phyloP scores from a whole-genome alignment of 2,329 filamentous ascomycete genomes.

The Aspergillus proliferans region DNA sequence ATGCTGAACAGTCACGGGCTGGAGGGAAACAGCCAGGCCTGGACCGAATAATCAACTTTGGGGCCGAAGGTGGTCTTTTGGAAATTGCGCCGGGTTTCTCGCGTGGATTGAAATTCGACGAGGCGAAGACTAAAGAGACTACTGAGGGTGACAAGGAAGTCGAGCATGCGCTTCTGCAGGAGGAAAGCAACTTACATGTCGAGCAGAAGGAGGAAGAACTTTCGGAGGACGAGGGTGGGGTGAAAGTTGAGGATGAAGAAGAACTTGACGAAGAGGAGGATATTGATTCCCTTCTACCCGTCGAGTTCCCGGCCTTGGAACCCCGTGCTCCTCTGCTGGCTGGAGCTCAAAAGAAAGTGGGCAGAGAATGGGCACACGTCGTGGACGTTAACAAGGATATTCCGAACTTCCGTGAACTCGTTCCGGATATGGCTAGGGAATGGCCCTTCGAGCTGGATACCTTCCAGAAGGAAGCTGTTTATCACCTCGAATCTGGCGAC shows the following conservation, averaged over 20 bases:
- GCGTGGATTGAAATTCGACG: slow-evolving; percentile 67
- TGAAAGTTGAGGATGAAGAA: slow-evolving; percentile 20
- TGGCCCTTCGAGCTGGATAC: slow-evolving; percentile 98
- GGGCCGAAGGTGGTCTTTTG: slow-evolving; percentile 68
- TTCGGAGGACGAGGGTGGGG: slow-evolving; percentile 26
- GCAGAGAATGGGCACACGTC: slow-evolving; percentile 95
- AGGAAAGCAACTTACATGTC: slow-evolving; percentile 37
- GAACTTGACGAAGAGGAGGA: slow-evolving; percentile 43
- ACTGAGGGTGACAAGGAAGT: slow-evolving; percentile 63
- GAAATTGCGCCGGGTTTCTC: slow-evolving; percentile 75
- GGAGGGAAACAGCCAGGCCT: slow-evolving; percentile 49
- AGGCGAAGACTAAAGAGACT: slow-evolving; percentile 52
- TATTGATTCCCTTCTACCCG: slow-evolving; percentile 80
- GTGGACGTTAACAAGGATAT: slow-evolving; percentile 92
- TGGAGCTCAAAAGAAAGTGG: slow-evolving; percentile 65
- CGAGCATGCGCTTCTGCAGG: slow-evolving; percentile 54
- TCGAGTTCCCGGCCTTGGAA: slow-evolving; percentile 88
- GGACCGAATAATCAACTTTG: slow-evolving; percentile 81
- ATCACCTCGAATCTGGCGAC: slow-evolving; percentile 92
- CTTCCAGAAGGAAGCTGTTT: slow-evolving; percentile 97
- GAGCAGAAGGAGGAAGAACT: slow-evolving; percentile 46
- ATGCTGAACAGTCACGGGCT: slow-evolving; percentile 41
- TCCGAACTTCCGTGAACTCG: slow-evolving; percentile 85
- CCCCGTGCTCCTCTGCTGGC: slow-evolving; percentile 71
- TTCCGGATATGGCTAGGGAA: slow-evolving; percentile 90